These are phyloP conservation scores for Candida albicans DNA, from an alignment of 1,139 yeast genomes.

Conservation along the genomic window DNA sequence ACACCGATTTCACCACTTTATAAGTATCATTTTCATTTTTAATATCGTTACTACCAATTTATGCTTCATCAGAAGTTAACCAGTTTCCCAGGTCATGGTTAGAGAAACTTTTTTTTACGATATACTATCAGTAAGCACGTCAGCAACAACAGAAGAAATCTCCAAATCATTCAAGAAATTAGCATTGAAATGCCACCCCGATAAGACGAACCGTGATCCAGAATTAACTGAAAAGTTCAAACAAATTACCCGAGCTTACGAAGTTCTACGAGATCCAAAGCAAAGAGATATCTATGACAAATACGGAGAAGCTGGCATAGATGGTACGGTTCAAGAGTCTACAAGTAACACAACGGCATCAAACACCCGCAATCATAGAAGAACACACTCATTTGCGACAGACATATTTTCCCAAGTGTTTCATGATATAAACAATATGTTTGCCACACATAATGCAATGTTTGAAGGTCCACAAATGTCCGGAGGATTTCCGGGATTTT, in stretches of 20 bases:
- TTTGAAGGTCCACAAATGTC: slow-evolving; percentile 5
- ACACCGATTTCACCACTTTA: too few relatives aligned
- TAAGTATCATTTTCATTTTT: neutral
- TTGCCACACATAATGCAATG: slow-evolving; percentile 19
- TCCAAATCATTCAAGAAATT: slow-evolving; percentile 39
- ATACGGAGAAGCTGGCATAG: slow-evolving; percentile 43
- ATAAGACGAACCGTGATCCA: slow-evolving; percentile 48
- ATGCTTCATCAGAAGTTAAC: too few relatives aligned
- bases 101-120: slow-evolving; percentile 39
- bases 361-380: slow-evolving; percentile 4
- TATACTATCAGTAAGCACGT: slow-evolving; percentile 32
- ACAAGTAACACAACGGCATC: slow-evolving; percentile 9
- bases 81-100: slow-evolving; percentile 11
- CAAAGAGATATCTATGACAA: slow-evolving; percentile 35
- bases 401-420: slow-evolving; percentile 43
- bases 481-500: slow-evolving; percentile 2
- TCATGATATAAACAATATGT: slow-evolving; percentile 36
- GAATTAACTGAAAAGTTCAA: slow-evolving; percentile 45
- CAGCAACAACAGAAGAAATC: slow-evolving; percentile 42
- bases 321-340: slow-evolving; percentile 24
- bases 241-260: slow-evolving; percentile 45
- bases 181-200: slow-evolving; percentile 49
- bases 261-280: slow-evolving; percentile 34
- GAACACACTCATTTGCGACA: slow-evolving; percentile 17
- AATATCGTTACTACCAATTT: neutral